Base-by-base conservation (phyloP, 1,284 basidiomycete species). In the Boletus semigastroideus region DNA sequence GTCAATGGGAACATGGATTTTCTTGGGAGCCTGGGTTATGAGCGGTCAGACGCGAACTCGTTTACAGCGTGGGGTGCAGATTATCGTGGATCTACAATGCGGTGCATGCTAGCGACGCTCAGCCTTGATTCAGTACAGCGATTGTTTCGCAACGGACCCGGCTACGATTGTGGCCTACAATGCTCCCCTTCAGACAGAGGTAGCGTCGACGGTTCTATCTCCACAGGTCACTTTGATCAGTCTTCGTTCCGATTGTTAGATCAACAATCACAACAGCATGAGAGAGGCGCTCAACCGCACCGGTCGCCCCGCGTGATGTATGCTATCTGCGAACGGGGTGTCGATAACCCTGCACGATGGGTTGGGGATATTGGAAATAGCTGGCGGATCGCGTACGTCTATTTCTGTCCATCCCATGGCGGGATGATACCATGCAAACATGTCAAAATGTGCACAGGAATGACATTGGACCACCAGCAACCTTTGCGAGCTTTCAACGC, bases 311-410 rank as follows among this genome's bases (percentile, higher is more conserved):
- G n/a, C n/a, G 76, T 82, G 41, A 67, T 81, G 4, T 83, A 77
- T 59, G 77, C 78, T 10, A 71, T 81, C 27, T 82, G 81, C 48
- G 76, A 82, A 60, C 82, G 81, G 79, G 78, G 77, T 39, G 69
- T 78, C 31, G 64, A 69, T 52, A 63, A 79, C 55, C 77, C 77
- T 40, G 77, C 77, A 14, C 68, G 75, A 28, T 79, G 78, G 78
- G 76, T 68, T 3, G 67, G 71, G 39, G 54, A 59, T 11, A 72
- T 78, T n/a, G 76, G 74, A 38, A 78, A 78, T 54, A 76, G 74
- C 52, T 78, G 76, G 76, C 70, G 76, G 54, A 78, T 78, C 30
- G 73, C 77, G 55, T 57, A 22, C 3, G 55, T 43, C n/a, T 2
- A 17, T 11, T 10, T 36, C 22, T 8, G 25, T 16, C 25, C 19